These are phyloP conservation scores for Mariannaea elegans DNA, from an alignment of 2,329 filamentous ascomycete species.

Conservation along the genomic window DNA sequence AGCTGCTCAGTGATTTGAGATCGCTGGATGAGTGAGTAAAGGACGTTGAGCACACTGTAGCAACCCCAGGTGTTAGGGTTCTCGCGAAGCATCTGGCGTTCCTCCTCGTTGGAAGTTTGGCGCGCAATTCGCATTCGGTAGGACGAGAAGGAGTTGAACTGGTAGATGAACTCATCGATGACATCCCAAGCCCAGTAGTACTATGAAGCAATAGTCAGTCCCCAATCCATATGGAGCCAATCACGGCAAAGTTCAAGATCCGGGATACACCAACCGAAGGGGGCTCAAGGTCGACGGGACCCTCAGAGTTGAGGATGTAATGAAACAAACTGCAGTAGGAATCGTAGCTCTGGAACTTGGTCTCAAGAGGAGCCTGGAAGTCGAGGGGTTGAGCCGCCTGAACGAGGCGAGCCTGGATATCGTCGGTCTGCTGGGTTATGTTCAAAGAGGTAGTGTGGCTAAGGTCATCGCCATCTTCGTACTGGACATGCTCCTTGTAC, in stretches of 20 bases:
- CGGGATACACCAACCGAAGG: constrained; percentile 77
- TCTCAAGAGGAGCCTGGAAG: constrained; percentile 93
- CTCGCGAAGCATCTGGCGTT: constrained; percentile 88
- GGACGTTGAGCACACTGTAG: constrained; percentile 98
- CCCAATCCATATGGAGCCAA: constrained; percentile 17
- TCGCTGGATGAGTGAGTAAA: constrained; percentile 98
- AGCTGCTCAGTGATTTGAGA: constrained; percentile 99
- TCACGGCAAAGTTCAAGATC: constrained; percentile 4
- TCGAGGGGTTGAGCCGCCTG: constrained; percentile 95
- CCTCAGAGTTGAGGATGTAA: constrained; percentile 98
- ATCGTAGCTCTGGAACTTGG: constrained; percentile 99
- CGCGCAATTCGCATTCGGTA: constrained; percentile 93
- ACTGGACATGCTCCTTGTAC: constrained; percentile 96
- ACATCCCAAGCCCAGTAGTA: constrained; percentile 99
- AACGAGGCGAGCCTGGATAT: constrained; percentile 90
- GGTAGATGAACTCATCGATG: constrained; percentile 99
- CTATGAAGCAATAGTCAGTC: constrained; percentile 56
- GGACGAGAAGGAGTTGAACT: constrained; percentile 99
- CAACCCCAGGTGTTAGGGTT: constrained; percentile 99
- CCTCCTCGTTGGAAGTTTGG: constrained; percentile 85
- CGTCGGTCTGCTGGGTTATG: constrained; percentile 80
- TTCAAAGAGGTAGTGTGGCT: constrained; percentile 77
- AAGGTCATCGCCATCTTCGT: constrained; percentile 84
- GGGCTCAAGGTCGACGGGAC: constrained; percentile 96
- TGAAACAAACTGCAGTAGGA: constrained; percentile 99